Evolutionary conservation across 306 rosid species (phyloP), one percentile per base, ranked within the genome.

Genomic region (Rosa chinensis): DNA sequence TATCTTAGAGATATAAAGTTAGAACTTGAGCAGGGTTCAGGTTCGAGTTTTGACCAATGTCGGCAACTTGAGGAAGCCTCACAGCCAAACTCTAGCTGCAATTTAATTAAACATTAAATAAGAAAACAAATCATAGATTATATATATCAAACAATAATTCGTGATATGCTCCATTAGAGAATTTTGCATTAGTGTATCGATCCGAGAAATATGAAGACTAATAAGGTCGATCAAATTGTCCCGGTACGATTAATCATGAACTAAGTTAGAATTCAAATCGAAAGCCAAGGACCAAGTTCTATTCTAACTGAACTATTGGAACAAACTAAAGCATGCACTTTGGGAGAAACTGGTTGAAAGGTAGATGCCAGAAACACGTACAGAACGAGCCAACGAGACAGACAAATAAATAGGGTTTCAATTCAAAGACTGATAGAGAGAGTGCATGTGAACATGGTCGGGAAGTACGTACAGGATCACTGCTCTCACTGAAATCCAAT

Each of bases 361-460:
- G 50, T 5, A 14, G 37, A 50, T 18, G 77, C 61, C 64, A n/a
- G 50, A 75, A 20, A 14, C 37, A 43, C 39, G 21, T 64, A 32
- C 44, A 35, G 14, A 21, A 16, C 20, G 1, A 17, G 55, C 44
- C 55, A 8, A 20, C 10, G 69, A 17, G 55, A 44, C 55, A 35
- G 73, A 78, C 77, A 55, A 71, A 71, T 32, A 16, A 35, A 35
- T 14, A 35, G 70, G 67, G 67, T 37, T n/a, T 28, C 18, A 17
- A 6, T 32, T 62, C 18, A 10, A 6, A 28, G 21, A 8, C 5
- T 3, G 39, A 62, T 13, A 62, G 40, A 23, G 67, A 32, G 70
- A 11, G n/a, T 11, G 72, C 85, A 82, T 58, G 85, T 78, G 82
- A 82, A 47, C 53, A 17, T 45, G 79, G 25, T 45, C 63, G 62